Conservation (phyloP, 768 basidiomycete species). For the Brasilioporus rufonigricans region DNA sequence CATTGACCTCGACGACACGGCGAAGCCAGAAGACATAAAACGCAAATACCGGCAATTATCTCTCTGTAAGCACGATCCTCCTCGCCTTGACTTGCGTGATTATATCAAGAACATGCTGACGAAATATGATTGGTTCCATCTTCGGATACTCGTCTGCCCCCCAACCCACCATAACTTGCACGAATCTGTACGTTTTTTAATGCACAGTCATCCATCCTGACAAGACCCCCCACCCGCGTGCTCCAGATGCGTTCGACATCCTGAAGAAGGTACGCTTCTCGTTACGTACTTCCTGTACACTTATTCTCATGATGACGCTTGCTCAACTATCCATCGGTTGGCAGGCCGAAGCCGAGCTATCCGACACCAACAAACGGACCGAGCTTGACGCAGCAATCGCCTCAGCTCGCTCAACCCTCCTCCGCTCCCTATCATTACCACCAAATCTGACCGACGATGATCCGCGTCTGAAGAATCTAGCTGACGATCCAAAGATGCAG, state of each 20-base stretch:
- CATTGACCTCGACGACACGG: slow-evolving; percentile 71
- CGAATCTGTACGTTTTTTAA: slow-evolving; percentile 41
- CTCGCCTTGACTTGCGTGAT: not conserved
- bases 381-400: slow-evolving; percentile 78
- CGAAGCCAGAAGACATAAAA: slow-evolving; percentile 82
- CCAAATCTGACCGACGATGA: slow-evolving; percentile 58
- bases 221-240: slow-evolving; percentile 85
- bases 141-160: not conserved
- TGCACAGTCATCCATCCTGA: slow-evolving; percentile 94
- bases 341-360: slow-evolving; percentile 83
- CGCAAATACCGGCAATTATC: slow-evolving; percentile 84
- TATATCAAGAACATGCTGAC: slow-evolving; percentile 22
- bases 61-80: slow-evolving; percentile 65
- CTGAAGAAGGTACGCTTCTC: slow-evolving; percentile 74
- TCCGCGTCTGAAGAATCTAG: slow-evolving; percentile 47
- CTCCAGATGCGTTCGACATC: slow-evolving; percentile 90
- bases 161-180: not conserved
- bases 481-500: slow-evolving; percentile 35
- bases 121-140: slow-evolving; percentile 11
- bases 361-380: slow-evolving; percentile 74
- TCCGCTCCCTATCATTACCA: slow-evolving; percentile 64
- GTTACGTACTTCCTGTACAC: not conserved
- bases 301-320: not conserved
- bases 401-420: slow-evolving; percentile 66
- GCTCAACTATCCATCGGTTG: not conserved